These are phyloP conservation scores for Ophiostoma ulmi DNA, from an alignment of 2,329 filamentous ascomycete species.

Conservation along the genomic window DNA sequence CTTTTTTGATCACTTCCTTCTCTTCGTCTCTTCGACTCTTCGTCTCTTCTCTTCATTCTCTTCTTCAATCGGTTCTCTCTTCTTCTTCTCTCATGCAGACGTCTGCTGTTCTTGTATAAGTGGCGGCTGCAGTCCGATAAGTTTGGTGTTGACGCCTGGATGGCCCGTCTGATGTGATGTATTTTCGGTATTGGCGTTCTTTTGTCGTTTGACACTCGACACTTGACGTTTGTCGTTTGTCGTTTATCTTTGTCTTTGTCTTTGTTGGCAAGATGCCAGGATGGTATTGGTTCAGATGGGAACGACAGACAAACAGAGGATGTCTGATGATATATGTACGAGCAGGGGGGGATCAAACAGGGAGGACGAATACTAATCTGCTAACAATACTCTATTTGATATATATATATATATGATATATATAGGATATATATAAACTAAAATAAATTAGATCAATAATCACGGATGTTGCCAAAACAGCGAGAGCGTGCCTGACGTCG, in stretches of 20 bases:
- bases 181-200: background rate
- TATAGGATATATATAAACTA: background rate
- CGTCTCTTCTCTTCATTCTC: background rate
- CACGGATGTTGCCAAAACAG: constrained; percentile 8
- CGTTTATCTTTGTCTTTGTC: background rate
- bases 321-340: background rate
- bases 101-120: background rate
- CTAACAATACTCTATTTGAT: too few species aligned
- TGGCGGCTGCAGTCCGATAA: background rate
- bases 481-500: constrained; percentile 1
- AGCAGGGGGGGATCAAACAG: background rate
- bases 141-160: background rate
- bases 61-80: background rate
- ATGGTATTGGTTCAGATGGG: background rate
- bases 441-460: background rate
- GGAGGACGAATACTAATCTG: background rate
- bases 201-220: background rate
- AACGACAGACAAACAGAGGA: background rate
- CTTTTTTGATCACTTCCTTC: too few species aligned
- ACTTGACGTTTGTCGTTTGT: background rate
- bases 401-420: too few species aligned
- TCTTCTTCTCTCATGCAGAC: background rate
- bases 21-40: background rate
- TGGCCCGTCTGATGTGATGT: background rate
- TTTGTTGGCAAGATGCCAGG: background rate